Evolutionary conservation across 2,329 filamentous ascomycete genomes (phyloP).

Genomic region (Bipolaris victoriae): DNA sequence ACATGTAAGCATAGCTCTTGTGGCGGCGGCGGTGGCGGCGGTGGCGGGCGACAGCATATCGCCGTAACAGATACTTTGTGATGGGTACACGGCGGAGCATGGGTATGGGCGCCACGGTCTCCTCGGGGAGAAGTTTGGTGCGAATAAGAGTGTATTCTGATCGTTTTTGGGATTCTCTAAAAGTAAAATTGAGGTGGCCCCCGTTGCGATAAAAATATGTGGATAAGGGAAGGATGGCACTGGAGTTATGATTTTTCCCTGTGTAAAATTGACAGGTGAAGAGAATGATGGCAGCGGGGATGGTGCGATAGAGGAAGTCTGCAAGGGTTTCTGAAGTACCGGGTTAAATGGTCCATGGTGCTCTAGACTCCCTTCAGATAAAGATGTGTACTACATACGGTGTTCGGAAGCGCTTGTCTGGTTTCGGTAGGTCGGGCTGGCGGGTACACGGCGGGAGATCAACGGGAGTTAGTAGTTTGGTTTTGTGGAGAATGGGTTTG

Average conservation of each 20-base stretch:
- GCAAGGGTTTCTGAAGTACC: not conserved
- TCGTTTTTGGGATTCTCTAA: not conserved
- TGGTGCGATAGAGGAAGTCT: not conserved
- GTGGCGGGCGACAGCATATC: not conserved
- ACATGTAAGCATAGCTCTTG: not conserved
- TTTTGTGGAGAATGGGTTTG: not conserved
- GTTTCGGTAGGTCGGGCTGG: not conserved
- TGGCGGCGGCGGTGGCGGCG: not conserved
- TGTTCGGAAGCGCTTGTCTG: constrained; percentile 6
- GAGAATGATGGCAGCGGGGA: not conserved
- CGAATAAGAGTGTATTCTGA: not conserved
- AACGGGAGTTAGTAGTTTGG: not conserved
- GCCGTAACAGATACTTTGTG: not conserved
- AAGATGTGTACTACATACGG: not conserved
- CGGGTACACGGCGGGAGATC: constrained; percentile 7
- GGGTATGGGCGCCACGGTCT: not conserved
- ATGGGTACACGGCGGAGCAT: not conserved
- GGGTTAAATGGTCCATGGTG: not conserved
- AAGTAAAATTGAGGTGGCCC: not conserved
- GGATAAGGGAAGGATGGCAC: not conserved
- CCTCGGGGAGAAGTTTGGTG: not conserved
- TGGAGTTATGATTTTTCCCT: not conserved
- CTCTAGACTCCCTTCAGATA: not conserved
- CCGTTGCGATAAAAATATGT: not conserved
- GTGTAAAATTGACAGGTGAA: not conserved